Evolutionary conservation across 306 rosid species (phyloP).

Genomic region (Pyrus communis): DNA sequence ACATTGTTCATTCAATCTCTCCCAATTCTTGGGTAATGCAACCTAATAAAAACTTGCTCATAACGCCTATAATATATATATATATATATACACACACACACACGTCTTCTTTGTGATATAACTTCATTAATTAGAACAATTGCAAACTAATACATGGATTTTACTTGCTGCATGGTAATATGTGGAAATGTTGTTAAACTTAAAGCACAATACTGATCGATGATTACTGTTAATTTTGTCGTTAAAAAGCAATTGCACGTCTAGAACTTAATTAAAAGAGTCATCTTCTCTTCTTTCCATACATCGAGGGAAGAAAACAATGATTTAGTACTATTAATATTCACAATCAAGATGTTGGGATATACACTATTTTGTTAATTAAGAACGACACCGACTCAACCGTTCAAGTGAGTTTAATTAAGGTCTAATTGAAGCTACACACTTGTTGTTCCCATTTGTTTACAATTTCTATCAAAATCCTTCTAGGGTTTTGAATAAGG

Average conservation of each 20-base stretch:
- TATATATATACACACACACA: no score
- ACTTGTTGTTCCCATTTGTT: neutral
- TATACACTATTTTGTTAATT: neutral
- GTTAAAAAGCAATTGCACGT: neutral
- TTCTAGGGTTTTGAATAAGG: neutral
- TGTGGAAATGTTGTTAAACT: neutral
- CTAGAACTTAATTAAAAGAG: neutral
- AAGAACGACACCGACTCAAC: neutral
- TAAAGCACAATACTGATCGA: neutral
- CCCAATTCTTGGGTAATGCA: neutral
- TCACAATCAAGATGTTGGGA: neutral
- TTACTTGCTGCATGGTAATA: neutral
- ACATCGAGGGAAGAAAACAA: conserved; percentile 6
- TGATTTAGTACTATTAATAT: neutral
- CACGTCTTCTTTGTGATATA: no score
- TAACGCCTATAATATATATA: neutral
- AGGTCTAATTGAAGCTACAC: neutral
- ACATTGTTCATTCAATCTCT: neutral
- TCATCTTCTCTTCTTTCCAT: conserved; percentile 1
- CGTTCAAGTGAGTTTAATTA: neutral
- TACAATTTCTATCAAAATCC: conserved; percentile 1
- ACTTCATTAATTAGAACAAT: no score
- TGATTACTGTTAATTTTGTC: neutral
- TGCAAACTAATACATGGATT: neutral
- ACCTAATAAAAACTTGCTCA: neutral